A percentile compares a stretch with the other conserved stretches of the same genome.
These are phyloP conservation scores for Linum lewisii DNA, from an alignment of 345 rosid species.

Conservation along the genomic window DNA sequence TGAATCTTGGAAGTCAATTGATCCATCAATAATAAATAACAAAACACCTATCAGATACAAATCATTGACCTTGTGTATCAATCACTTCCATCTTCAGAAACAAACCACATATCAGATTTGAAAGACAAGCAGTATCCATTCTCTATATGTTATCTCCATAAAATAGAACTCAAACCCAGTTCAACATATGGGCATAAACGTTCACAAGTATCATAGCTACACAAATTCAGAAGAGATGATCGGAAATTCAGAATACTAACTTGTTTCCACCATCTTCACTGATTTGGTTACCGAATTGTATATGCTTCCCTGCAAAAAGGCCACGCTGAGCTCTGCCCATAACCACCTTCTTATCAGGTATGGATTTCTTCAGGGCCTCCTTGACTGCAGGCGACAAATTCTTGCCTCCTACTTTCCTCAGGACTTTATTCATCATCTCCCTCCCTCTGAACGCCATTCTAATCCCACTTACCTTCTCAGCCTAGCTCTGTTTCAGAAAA, in stretches of 20 bases:
- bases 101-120: not conserved
- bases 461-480: not conserved
- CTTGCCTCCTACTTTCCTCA: conserved; percentile 60
- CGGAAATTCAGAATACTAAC: conserved; percentile 28
- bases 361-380: conserved; percentile 52
- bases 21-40: too few species aligned
- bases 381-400: conserved; percentile 49
- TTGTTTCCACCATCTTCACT: conserved; percentile 97
- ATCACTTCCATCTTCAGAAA: not conserved
- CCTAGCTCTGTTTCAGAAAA: not conserved
- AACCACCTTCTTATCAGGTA: conserved; percentile 61
- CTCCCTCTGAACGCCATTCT: conserved; percentile 76
- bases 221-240: not conserved
- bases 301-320: conserved; percentile 81
- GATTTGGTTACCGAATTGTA: conserved; percentile 78
- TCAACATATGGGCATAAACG: not conserved
- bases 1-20: too few species aligned
- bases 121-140: not conserved
- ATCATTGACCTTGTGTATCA: not conserved
- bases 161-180: not conserved
- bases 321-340: conserved; percentile 87
- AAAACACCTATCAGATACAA: too few species aligned
- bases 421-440: conserved; percentile 81
- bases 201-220: too few species aligned
- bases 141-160: not conserved